These are phyloP conservation scores for Isabelozyma heimii DNA, from an alignment of 805 yeast species.

Conservation along the genomic window DNA sequence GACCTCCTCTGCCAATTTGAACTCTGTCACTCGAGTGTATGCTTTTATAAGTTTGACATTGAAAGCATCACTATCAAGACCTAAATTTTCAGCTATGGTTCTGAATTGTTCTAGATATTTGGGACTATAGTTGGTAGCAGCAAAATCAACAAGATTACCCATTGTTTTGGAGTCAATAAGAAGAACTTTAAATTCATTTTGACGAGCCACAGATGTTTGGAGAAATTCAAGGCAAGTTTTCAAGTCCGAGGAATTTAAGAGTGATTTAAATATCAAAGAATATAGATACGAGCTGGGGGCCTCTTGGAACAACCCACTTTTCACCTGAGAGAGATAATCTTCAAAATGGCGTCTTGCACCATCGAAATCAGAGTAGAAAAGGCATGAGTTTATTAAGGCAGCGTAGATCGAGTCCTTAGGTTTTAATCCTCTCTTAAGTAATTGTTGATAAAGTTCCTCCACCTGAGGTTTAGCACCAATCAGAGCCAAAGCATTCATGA, in stretches of 20 bases:
- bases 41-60: slow-evolving; percentile 25
- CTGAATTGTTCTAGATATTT: slow-evolving; percentile 15
- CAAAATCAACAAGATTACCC: slow-evolving; percentile 15
- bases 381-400: slow-evolving; percentile 44
- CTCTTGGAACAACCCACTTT: slow-evolving; percentile 7
- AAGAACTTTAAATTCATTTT: slow-evolving; percentile 8
- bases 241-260: slow-evolving; percentile 23
- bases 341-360: slow-evolving; percentile 28
- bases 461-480: slow-evolving; percentile 48
- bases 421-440: slow-evolving; percentile 41
- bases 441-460: slow-evolving; percentile 47
- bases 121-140: slow-evolving; percentile 17
- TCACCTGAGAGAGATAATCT: slow-evolving; percentile 19
- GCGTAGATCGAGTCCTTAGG: slow-evolving; percentile 46
- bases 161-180: slow-evolving; percentile 16
- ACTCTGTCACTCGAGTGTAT: slow-evolving; percentile 27
- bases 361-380: slow-evolving; percentile 32
- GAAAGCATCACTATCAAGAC: slow-evolving; percentile 20
- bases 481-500: slow-evolving; percentile 57
- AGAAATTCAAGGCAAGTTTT: slow-evolving; percentile 25
- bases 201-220: slow-evolving; percentile 15
- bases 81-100: slow-evolving; percentile 13
- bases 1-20: slow-evolving; percentile 29
- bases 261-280: slow-evolving; percentile 25
- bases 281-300: slow-evolving; percentile 20